Evolutionary conservation across 2,329 filamentous ascomycete species (phyloP), one percentile per base, ranked within the genome.

Genomic region (Myriosclerotinia scirpicola): DNA sequence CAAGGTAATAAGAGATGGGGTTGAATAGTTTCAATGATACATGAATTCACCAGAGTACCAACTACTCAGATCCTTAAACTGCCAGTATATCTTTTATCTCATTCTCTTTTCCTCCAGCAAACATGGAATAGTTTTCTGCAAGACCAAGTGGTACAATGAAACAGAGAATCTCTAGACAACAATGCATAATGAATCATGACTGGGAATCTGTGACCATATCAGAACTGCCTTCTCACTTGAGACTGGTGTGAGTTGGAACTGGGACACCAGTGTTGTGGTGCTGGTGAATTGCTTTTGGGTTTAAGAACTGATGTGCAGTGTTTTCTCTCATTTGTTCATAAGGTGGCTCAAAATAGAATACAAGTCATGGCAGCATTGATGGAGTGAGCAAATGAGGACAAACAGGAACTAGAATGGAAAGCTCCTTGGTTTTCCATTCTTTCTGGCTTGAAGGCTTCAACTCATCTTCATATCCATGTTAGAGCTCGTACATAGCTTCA

Each of bases 141-240:
- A 38, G 30, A 60, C 42, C 8, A 4, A 38, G 7, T 15, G 2
- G 17, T 5, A 38, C 5, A 11, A 15, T 15, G 1, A 5, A 8
- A 26, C 11, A 20, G 38, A 26, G 5, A 59, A 22, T 2, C 38
- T 36, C 15, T 22, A 20, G 42, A 15, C 1, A 2, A 15, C 36
- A 14, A n/a, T 22, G 17, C 8, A 54, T 11, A 12, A 2, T 54
- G n/a, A n/a, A 34, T 36, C 17, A 54, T 54, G 30, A 36, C n/a
- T n/a, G 11, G 9, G 52, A 20, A 17, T 46, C 44, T 17, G 7
- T 2, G 26, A 54, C 6, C 8, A 54, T 5, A 15, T 17, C 3
- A 11, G n/a, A 14, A 50, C 30, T 26, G 8, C 20, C 15, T 17
- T 36, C 56, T 60, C 44, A 60, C 56, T 60, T 60, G 56, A 36